Percentiles rank a stretch among this genome's conserved stretches.
Evolutionary conservation across 1,139 yeast species (phyloP).

Genomic region (Wickerhamomyces sp.): DNA sequence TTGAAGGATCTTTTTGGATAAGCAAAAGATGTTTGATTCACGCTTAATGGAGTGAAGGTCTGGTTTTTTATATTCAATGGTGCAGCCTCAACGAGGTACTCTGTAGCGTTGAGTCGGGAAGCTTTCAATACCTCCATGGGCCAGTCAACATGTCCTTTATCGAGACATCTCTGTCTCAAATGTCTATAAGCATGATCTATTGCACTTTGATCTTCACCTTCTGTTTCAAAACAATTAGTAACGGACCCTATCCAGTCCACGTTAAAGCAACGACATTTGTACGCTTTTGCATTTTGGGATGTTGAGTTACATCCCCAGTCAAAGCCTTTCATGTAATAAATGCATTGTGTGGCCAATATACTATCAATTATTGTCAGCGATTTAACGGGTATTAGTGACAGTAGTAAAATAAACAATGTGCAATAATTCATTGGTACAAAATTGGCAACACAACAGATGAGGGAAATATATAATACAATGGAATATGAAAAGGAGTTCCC

Average conservation of each 20-base stretch:
- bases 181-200: conserved; percentile 34
- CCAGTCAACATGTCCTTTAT: conserved; percentile 28
- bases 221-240: conserved; percentile 31
- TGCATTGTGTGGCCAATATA: conserved; percentile 36
- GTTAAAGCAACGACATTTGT: conserved; percentile 35
- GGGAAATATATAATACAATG: too few species aligned
- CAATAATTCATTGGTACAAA: neutral
- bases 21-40: conserved; percentile 27
- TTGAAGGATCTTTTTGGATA: conserved; percentile 30
- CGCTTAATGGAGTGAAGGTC: conserved; percentile 28
- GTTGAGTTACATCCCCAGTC: conserved; percentile 38
- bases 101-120: conserved; percentile 30
- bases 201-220: conserved; percentile 21
- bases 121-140: conserved; percentile 28
- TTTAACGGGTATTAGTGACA: neutral
- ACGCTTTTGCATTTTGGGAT: conserved; percentile 28
- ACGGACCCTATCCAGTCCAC: conserved; percentile 37
- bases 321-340: conserved; percentile 31
- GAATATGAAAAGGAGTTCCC: too few species aligned
- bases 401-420: neutral
- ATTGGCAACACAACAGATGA: neutral
- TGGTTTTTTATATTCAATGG: conserved; percentile 9
- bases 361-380: conserved; percentile 28
- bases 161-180: conserved; percentile 29
- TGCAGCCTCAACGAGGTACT: conserved; percentile 26